Conservation (phyloP, 1,284 basidiomycete genomes). For the Marasmius fiardii region DNA sequence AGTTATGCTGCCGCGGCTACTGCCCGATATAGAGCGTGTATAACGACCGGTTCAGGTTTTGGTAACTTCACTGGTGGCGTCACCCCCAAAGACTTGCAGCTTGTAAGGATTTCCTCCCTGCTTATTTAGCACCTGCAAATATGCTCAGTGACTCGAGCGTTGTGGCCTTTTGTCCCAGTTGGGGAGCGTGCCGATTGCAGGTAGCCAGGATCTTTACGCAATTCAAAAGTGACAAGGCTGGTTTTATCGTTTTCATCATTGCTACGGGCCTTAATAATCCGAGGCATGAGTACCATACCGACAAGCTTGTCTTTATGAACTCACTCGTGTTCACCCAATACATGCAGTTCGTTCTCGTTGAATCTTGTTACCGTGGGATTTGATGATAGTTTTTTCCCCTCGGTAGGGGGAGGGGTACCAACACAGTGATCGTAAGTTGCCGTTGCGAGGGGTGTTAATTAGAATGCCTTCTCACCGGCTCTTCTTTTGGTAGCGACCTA, state of each 20-base stretch:
- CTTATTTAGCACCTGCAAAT: too few species aligned
- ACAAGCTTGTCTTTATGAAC: background rate
- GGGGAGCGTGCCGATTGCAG: too few species aligned
- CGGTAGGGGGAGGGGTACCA: constrained; percentile 52
- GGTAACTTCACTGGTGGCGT: constrained; percentile 64
- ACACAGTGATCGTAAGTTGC: constrained; percentile 53
- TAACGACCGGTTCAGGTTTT: constrained; percentile 41
- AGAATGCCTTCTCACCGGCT: background rate
- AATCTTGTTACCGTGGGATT: constrained; percentile 71
- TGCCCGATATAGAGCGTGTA: background rate
- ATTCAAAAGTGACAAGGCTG: constrained; percentile 68
- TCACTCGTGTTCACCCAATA: constrained; percentile 2
- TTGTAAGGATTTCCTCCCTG: too few species aligned
- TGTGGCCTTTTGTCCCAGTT: too few species aligned
- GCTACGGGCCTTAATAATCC: constrained; percentile 60
- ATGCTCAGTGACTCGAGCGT: too few species aligned
- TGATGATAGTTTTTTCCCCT: constrained; percentile 56
- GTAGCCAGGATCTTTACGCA: too few species aligned
- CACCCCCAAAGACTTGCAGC: constrained; percentile 57
- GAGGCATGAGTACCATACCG: constrained; percentile 36
- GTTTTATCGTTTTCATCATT: constrained; percentile 67
- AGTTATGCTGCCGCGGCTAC: constrained; percentile 5
- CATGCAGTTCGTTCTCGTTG: constrained; percentile 60
- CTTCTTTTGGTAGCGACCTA: constrained; percentile 37
- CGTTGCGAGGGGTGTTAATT: constrained; percentile 17